Base-by-base conservation (phyloP, 2,329 filamentous ascomycete genomes). In the Diaporthe helianthi region DNA sequence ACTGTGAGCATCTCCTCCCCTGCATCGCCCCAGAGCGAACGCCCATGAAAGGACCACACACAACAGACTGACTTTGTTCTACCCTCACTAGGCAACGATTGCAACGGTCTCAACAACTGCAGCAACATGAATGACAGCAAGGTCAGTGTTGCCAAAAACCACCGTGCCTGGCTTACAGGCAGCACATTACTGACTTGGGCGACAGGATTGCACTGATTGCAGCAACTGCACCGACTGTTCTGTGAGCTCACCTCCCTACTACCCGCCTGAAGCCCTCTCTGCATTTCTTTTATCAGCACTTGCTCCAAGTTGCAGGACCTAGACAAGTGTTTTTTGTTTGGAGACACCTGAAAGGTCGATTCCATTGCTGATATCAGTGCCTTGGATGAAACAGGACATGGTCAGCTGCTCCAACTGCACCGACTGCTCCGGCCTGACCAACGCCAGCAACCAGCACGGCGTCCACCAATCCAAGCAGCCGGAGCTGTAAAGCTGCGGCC, bases 331-430 rank as follows among this genome's bases (percentile, higher is more conserved):
- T 17, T 29, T 36, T 38, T 4, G 9, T n/a, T n/a, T n/a, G n/a
- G n/a, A n/a, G n/a, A 19, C 1, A 3, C 2, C 10, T 31, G 1
- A 4, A 8, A 58, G 41, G 9, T n/a, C 17, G 54, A 15, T 31
- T n/a, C 8, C 4, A 10, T 38, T 41, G 31, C 65, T 67, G 33
- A 58, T 29, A n/a, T 13, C 6, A 8, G 10, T 9, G 7, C 22
- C 2, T 51, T 17, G n/a, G 22, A 15, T n/a, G 8, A 5, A 5
- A 13, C 52, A 71, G 69, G 33, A 65, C 46, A 55, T 63, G 33
- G 13, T 71, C 66, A 38, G 58, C 15, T 71, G 65, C 52, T 68
- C 65, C 36, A 71, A 71, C 22, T 71, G 69, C 60, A 71, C 26
- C n/a, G 46, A 71, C 36, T 71, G 52, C 22, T 65, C 65, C 38